These are phyloP conservation scores for Magnusiomyces ingens DNA, from an alignment of 1,139 yeast species.

Conservation along the genomic window DNA sequence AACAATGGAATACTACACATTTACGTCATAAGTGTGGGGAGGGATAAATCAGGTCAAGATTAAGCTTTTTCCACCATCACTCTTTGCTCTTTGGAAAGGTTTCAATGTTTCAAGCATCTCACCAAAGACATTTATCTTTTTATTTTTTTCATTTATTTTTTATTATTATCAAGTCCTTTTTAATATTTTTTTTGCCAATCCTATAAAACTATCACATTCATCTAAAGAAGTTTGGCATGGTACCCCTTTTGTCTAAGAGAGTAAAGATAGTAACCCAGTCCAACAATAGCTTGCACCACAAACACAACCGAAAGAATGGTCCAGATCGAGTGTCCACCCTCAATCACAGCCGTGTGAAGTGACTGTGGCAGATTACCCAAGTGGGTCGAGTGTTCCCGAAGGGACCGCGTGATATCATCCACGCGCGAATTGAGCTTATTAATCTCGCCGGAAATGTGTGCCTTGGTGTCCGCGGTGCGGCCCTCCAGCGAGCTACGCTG, in stretches of 20 bases:
- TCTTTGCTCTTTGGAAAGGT: neutral
- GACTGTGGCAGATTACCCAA: conserved; percentile 28
- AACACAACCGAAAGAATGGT: conserved; percentile 23
- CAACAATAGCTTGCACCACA: conserved; percentile 26
- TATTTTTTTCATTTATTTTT: too few species aligned
- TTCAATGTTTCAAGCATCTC: too few species aligned
- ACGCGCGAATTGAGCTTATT: conserved; percentile 20
- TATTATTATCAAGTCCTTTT: too few species aligned
- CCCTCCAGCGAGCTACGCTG: conserved; percentile 12
- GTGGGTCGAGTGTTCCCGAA: conserved; percentile 26
- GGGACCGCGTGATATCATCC: conserved; percentile 21
- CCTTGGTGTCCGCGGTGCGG: conserved; percentile 7
- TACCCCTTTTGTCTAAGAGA: conserved; percentile 24
- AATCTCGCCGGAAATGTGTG: conserved; percentile 16
- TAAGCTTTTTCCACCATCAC: neutral
- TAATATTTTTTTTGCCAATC: neutral
- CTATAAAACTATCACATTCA: neutral
- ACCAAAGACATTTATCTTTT: too few species aligned
- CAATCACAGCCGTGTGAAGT: conserved; percentile 24
- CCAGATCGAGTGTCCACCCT: conserved; percentile 30
- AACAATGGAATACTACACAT: too few species aligned
- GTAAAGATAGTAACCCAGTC: conserved; percentile 27
- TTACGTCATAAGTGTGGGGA: too few species aligned
- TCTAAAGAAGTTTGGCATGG: conserved; percentile 28
- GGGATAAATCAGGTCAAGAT: neutral